Evolutionary conservation across 305 asterid genomes (phyloP), one percentile per base, ranked within the genome.

Genomic region (Euphrasia arctica): DNA sequence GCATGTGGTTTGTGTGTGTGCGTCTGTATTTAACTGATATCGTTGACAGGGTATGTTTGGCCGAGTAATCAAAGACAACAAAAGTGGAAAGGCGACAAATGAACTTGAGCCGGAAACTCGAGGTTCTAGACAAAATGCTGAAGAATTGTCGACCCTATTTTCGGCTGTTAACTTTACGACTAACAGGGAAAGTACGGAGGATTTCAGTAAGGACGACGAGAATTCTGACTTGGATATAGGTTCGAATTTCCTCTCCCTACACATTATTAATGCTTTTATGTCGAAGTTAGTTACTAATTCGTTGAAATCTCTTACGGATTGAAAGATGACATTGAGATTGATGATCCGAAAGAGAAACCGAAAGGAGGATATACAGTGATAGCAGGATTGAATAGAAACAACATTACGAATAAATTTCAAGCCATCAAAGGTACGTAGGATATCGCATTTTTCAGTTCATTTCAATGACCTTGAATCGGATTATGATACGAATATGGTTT

Each of bases 291-390:
- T 5, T 3, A 15, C 10, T 27, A 4, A 27, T 4, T 42, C 63
- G 6, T 48, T 13, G 9, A 68, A 58, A 4, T 65, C 67, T 18
- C 14, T 59, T 52, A 8, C 58, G 62, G 29, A 70, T 59, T 8
- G 60, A 41, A 64, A 91, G 98, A 87, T 74, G 98, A 85, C 71
- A 89, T 89, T 62, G 87, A 92, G 49, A 81, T 89, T 52, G 98
- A 92, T 1, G 97, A 87, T 70, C 84, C 81, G 18, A 82, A 65
- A 65, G 97, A 84, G 79, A 92, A 85, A 73, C 77, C 83, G 34
- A 84, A 75, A 78, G 90, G 86, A 67, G 90, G 86, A 67, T 74
- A 83, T 72, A 80, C 86, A 15, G 83, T 74, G 76, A 75, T 85
- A 58, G 87, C 81, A 52, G 93, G 93, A 60, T 43, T 92, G 62